Percentiles rank a stretch among this genome's conserved stretches.
Conservation (phyloP, 2,329 filamentous ascomycete genomes). For the Colletotrichum viniferum region DNA sequence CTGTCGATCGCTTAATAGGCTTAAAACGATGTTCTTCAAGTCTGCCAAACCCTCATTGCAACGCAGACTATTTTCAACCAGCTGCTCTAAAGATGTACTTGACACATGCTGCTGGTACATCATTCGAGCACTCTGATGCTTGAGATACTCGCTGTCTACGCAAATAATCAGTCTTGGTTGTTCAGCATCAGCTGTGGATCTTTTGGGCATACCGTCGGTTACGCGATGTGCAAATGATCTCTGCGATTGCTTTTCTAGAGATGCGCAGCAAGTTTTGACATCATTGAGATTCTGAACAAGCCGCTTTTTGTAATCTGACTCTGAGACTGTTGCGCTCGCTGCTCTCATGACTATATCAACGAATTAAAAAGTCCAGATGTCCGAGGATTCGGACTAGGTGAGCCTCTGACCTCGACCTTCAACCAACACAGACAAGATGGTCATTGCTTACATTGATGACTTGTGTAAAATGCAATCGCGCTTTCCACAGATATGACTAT, state of each 20-base stretch:
- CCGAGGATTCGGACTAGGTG: no score
- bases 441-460: not conserved
- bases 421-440: no score
- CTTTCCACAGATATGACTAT: not conserved
- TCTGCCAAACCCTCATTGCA: not conserved
- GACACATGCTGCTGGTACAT: not conserved
- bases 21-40: not conserved
- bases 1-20: not conserved
- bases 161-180: not conserved
- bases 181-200: not conserved
- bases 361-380: accelerated
- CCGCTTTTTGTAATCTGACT: not conserved
- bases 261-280: not conserved
- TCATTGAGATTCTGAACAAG: not conserved
- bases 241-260: not conserved
- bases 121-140: not conserved
- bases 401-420: no score
- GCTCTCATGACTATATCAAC: not conserved
- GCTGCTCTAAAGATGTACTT: not conserved
- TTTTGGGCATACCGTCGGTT: not conserved
- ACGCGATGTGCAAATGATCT: not conserved
- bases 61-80: not conserved
- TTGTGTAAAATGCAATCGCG: not conserved
- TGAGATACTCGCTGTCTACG: not conserved
- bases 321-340: accelerated